A percentile compares a stretch with the other conserved stretches of the same genome.
These are phyloP conservation scores for Fusarium humuli DNA, from an alignment of 2,329 filamentous ascomycete genomes.

Conservation along the genomic window DNA sequence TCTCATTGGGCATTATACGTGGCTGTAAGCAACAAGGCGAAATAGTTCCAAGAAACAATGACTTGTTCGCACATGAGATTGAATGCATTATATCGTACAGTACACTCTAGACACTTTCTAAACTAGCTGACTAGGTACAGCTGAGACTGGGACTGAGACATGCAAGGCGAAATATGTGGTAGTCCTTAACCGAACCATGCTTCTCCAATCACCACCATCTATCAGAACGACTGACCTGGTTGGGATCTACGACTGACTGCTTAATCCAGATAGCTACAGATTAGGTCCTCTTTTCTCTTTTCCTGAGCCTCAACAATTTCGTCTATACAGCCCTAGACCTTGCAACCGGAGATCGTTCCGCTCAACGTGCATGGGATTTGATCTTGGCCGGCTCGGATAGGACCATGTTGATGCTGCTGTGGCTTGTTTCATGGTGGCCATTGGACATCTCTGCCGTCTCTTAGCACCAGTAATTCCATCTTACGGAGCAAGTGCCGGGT, in stretches of 20 bases:
- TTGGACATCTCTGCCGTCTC: background rate
- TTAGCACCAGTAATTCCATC: background rate
- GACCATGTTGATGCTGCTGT: background rate
- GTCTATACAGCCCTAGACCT: background rate
- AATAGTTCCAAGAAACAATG: conserved; percentile 1
- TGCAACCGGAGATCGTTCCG: background rate
- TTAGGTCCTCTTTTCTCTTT: conserved; percentile 5
- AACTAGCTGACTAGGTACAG: background rate
- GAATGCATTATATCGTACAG: background rate
- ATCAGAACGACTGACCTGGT: conserved; percentile 12
- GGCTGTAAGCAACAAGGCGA: background rate
- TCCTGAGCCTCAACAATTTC: conserved; percentile 23
- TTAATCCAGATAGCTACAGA: conserved; percentile 1
- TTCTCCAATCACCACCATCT: conserved; percentile 19
- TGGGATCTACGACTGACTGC: conserved; percentile 6
- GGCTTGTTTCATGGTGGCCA: background rate
- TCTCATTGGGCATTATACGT: conserved; percentile 1
- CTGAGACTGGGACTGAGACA: conserved; percentile 40
- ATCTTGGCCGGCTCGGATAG: background rate
- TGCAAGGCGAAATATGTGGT: conserved; percentile 14
- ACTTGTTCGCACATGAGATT: background rate
- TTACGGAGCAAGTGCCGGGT: background rate
- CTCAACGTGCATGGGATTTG: background rate
- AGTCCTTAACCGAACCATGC: conserved; percentile 4
- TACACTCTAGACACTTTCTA: background rate